Conservation (phyloP, 176 grass and related monocot species). For the Triticum dicoccoides region DNA sequence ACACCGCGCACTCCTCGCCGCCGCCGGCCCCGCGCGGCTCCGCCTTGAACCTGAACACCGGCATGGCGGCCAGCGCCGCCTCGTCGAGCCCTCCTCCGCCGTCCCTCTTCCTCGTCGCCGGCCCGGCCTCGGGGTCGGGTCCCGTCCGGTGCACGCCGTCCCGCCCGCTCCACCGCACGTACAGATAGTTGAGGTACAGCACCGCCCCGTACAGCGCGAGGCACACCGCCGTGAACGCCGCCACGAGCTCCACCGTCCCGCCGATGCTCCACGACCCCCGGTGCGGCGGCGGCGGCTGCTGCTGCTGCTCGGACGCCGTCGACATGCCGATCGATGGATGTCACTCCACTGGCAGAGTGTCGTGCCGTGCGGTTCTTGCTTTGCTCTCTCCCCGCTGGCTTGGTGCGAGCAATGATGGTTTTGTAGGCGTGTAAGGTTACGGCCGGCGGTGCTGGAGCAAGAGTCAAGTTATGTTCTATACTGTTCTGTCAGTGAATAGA, state of each 20-base stretch:
- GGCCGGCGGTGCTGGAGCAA: background rate
- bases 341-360: background rate
- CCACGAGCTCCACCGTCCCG: conserved; percentile 54
- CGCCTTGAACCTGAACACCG: conserved; percentile 36
- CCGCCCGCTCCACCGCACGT: conserved; percentile 47
- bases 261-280: background rate
- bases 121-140: background rate
- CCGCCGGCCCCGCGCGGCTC: background rate
- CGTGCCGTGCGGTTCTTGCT: conserved; percentile 7
- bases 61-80: conserved; percentile 46
- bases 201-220: conserved; percentile 47
- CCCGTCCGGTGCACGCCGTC: conserved; percentile 42
- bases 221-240: conserved; percentile 59
- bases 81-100: conserved; percentile 34
- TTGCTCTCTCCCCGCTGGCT: background rate
- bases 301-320: background rate
- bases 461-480: too few relatives aligned
- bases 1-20: conserved; percentile 45
- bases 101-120: conserved; percentile 3
- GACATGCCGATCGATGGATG: conserved; percentile 19
- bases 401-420: background rate
- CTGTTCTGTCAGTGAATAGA: too few relatives aligned
- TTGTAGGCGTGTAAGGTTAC: background rate
- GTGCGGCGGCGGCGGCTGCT: background rate
- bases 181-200: conserved; percentile 58